Base-by-base conservation (phyloP, 306 rosid genomes). In the Trifolium repens region DNA sequence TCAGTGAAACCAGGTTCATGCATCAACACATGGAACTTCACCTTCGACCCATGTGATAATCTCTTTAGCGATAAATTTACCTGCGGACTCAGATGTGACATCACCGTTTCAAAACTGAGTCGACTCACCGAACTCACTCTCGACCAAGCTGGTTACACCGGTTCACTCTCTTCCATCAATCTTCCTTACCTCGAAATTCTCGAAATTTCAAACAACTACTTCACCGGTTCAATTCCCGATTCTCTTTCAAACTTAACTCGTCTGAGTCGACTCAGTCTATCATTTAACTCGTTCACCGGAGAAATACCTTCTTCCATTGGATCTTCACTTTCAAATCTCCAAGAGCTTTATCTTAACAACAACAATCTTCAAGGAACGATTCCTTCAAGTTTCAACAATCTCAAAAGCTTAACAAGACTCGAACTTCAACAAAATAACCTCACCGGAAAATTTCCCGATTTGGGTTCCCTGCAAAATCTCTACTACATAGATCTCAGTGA, bases 71-170 rank as follows among this genome's bases (percentile, higher is more conserved):
- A 90, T 27, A 83, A 60, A 4, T 94, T 91, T 84, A 90, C 80
- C 17, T 71, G 75, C 52, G 75, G 75, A n/a, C 54, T 71, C 65
- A 78, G 96, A 40, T 91, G 98, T 78, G 97, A 94, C 72, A 14
- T 11, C 10, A 72, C 67, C 35, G 84, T 83, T 15, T 82, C 91
- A 0, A 84, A 89, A 0, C 17, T 42, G 5, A 79, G 73, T 34
- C 91, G 96, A 2, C 24, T 94, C 88, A 94, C 98, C 1, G 91
- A 94, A 68, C 85, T 94, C 84, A 72, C 52, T 9, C 98, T 94
- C 44, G 97, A 94, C 84, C 94, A 90, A 17, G 94, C 96, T 0
- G 97, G 96, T 54, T 94, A 94, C 81, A 9, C 88, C 6, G 93
- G 87, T 1, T 74, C 89, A 0, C 78, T 91, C 60, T 13, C 89